Base-by-base conservation (phyloP, 441 rosid species). In the Arabidopsis hybrid region DNA sequence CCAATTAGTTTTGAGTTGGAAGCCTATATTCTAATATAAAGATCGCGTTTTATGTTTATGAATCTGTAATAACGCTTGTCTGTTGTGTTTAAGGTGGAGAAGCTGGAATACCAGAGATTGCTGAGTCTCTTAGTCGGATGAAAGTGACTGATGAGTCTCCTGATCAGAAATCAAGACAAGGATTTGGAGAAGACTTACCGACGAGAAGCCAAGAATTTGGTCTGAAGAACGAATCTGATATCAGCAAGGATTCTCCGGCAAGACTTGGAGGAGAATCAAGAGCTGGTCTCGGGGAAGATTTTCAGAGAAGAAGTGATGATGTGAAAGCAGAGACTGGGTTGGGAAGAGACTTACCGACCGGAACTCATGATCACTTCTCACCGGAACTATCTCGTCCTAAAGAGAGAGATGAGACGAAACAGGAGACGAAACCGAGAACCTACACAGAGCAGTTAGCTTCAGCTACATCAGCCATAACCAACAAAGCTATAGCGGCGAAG, bases 61-160 rank as follows among this genome's bases (percentile, higher is more conserved):
- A 11, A 53, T 18, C 5, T 69, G 11, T 26, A 16, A 0, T 59
- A 16, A 47, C 13, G 17, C 13, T 61, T 8, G 39, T 52, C 1
- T 40, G 13, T 59, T 58, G 16, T 40, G 61, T 43, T 55, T 10
- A 8, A 45, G 81, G 81, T 36, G 82, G 82, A 66, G 90, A 76
- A 50, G 75, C 67, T 60, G 88, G 79, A 38, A 36, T 85, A 11
- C 51, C 82, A 8, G 71, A 83, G 35, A 42, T 84, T 76, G 75
- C 71, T 46, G 71, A 43, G 13, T 83, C 91, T 17, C 50, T 90
- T 0, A 89, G 77, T 13, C 83, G 72, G 69, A 81, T 87, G 89
- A 75, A 67, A 17, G 68, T 86, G 70, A 11, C 60, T 0, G 83
- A 71, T 16, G 86, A 80, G 14, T 29, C 80, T 49, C 36, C 36